These are phyloP conservation scores for Plectranthus barbatus DNA, from an alignment of 257 asterid genomes.

Conservation along the genomic window DNA sequence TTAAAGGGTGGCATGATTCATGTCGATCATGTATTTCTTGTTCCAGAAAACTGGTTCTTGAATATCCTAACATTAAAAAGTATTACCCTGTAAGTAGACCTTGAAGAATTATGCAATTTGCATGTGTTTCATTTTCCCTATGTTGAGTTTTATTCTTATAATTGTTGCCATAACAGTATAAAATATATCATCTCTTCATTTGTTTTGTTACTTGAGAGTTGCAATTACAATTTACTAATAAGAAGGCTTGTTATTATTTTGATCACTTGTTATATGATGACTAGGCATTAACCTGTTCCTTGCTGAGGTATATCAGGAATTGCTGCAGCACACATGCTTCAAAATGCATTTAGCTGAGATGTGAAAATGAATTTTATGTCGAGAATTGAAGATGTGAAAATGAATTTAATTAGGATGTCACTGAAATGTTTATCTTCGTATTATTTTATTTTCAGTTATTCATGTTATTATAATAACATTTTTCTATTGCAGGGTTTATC, in stretches of 20 bases:
- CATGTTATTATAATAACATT: too few species aligned
- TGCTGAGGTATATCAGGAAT: slow-evolving; percentile 88
- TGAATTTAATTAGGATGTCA: too few species aligned
- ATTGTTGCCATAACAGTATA: background rate
- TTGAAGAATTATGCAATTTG: background rate
- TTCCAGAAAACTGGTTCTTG: background rate
- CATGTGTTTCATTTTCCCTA: background rate
- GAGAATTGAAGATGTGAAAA: too few species aligned
- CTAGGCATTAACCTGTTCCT: slow-evolving; percentile 44
- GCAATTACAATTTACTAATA: too few species aligned
- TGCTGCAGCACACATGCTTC: slow-evolving; percentile 85
- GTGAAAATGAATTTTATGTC: too few species aligned
- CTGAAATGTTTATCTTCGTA: too few species aligned
- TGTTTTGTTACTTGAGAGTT: background rate
- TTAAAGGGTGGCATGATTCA: too few species aligned
- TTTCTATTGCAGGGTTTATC: too few species aligned
- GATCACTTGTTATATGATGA: slow-evolving; percentile 14
- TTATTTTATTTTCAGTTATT: too few species aligned
- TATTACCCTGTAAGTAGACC: background rate
- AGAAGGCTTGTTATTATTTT: background rate
- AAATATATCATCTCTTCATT: background rate
- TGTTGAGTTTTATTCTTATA: background rate
- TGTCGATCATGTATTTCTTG: background rate
- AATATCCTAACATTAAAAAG: background rate
- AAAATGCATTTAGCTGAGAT: too few species aligned